Evolutionary conservation across 441 rosid species (phyloP).

Genomic region (Populus hybrid): DNA sequence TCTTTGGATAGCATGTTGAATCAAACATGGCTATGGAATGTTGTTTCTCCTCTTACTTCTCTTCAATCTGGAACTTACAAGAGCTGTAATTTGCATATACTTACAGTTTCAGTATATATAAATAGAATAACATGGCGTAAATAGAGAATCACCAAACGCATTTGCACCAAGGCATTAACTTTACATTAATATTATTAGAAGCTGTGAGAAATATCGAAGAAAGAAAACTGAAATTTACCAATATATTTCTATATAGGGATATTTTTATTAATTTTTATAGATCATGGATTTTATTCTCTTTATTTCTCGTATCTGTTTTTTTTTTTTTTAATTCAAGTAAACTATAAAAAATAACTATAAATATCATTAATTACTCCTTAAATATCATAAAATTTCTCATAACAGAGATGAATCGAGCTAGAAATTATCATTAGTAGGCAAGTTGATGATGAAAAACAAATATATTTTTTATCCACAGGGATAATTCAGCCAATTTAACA

Average conservation of each 20-base stretch:
- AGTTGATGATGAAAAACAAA: not conserved
- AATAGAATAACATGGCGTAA: not conserved
- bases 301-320: too few relatives aligned
- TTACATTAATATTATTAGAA: not conserved
- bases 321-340: too few relatives aligned
- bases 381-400: too few relatives aligned
- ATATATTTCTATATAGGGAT: too few relatives aligned
- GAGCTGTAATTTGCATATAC: not conserved
- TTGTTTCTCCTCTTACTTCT: not conserved
- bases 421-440: not conserved
- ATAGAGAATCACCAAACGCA: conserved; percentile 1
- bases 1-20: not conserved
- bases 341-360: too few relatives aligned
- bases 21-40: not conserved
- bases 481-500: not conserved
- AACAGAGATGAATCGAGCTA: not conserved
- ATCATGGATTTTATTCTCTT: too few relatives aligned
- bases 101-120: not conserved
- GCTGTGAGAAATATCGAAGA: not conserved
- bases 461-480: not conserved
- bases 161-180: conserved; percentile 11
- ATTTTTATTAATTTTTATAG: too few relatives aligned
- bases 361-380: too few relatives aligned
- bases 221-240: not conserved
- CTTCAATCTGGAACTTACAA: not conserved